These are phyloP conservation scores for Dillenia turbinata DNA, from an alignment of 164 flowering plant species.

Conservation along the genomic window DNA sequence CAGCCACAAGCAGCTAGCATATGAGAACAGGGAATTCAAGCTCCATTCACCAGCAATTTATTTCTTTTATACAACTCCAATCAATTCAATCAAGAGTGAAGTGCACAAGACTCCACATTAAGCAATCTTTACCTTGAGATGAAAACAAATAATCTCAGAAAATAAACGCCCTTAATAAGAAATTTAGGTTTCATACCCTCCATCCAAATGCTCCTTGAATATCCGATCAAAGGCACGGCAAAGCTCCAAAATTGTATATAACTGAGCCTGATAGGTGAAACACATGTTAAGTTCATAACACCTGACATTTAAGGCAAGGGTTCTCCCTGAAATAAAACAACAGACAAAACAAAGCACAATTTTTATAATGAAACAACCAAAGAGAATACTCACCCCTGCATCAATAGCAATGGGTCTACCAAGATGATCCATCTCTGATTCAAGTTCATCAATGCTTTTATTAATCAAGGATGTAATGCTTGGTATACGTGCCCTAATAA, in stretches of 20 bases:
- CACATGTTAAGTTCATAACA: not conserved
- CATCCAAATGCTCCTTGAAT: conserved; percentile 86
- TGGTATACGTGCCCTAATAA: conserved; percentile 60
- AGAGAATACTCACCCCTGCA: conserved; percentile 58
- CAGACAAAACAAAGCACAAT: not conserved
- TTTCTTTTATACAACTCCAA: too few species aligned
- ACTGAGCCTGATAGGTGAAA: conserved; percentile 53
- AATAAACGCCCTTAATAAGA: too few species aligned
- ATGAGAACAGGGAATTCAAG: too few species aligned
- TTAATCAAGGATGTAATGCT: conserved; percentile 54
- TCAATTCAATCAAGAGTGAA: too few species aligned
- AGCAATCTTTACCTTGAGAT: too few species aligned
- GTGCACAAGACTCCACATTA: too few species aligned
- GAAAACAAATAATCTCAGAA: too few species aligned
- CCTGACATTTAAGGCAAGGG: not conserved
- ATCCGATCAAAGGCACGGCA: conserved; percentile 87
- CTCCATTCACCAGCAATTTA: too few species aligned
- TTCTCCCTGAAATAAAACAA: not conserved
- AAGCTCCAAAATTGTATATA: conserved; percentile 70
- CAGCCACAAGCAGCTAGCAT: too few species aligned
- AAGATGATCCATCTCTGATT: conserved; percentile 56
- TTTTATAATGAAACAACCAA: not conserved
- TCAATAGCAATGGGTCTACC: conserved; percentile 73
- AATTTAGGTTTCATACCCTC: conserved; percentile 47
- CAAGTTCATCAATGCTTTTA: conserved; percentile 64